A percentile compares a stretch with the other conserved stretches of the same genome.
Evolutionary conservation across 805 yeast species (phyloP).

Genomic region (Nakazawaea molendinolei): DNA sequence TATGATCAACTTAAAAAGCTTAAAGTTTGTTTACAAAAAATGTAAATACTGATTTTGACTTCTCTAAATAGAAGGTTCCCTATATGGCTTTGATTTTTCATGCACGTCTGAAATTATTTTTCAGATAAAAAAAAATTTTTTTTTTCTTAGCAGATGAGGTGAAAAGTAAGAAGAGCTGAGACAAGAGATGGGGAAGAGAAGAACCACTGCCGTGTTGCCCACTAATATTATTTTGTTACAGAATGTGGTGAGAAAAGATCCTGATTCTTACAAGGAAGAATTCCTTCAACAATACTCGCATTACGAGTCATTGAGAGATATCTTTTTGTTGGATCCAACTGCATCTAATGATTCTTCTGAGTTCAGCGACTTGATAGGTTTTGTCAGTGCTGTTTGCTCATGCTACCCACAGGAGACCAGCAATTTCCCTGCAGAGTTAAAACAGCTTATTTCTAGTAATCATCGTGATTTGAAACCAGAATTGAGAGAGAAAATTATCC

Average conservation of each 20-base stretch:
- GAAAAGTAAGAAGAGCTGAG: not conserved
- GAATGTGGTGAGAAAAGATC: constrained; percentile 89
- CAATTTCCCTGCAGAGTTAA: constrained; percentile 76
- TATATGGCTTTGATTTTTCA: too few relatives aligned
- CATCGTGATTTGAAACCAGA: constrained; percentile 81
- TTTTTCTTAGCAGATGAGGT: constrained; percentile 7
- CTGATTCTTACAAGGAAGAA: constrained; percentile 90
- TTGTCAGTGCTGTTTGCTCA: constrained; percentile 84
- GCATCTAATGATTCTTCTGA: constrained; percentile 44
- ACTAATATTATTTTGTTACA: constrained; percentile 87
- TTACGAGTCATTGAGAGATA: constrained; percentile 85
- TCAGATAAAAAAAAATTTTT: constrained; percentile 1
- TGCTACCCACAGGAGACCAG: constrained; percentile 89
- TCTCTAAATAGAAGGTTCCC: too few relatives aligned
- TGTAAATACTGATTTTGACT: too few relatives aligned
- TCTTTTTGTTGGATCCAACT: constrained; percentile 66
- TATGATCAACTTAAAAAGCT: too few relatives aligned
- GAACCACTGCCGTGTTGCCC: constrained; percentile 91
- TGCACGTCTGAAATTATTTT: not conserved
- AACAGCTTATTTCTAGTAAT: constrained; percentile 58
- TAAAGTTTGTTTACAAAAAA: too few relatives aligned
- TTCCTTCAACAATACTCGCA: constrained; percentile 89
- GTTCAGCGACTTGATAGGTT: constrained; percentile 80
- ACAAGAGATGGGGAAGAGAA: constrained; percentile 65
- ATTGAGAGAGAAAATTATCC: constrained; percentile 85